These are phyloP conservation scores for Neurospora sp. DNA, from an alignment of 2,329 filamentous ascomycete species.

Conservation along the genomic window DNA sequence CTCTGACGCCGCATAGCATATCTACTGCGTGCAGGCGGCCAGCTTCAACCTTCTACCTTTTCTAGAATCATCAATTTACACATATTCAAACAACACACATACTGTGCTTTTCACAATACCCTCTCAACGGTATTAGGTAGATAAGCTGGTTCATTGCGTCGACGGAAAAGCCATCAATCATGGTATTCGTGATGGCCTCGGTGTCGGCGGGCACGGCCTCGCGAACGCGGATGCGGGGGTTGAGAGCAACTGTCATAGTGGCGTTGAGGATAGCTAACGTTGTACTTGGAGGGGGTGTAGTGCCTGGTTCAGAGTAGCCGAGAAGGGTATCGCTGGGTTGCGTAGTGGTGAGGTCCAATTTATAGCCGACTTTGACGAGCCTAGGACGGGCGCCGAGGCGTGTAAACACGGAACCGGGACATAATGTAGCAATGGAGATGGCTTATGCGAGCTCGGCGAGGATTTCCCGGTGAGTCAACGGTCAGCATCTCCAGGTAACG, in stretches of 20 bases:
- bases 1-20: no score
- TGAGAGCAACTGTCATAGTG: slow-evolving; percentile 1
- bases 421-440: background rate
- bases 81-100: no score
- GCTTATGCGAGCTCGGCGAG: background rate
- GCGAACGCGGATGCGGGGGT: slow-evolving; percentile 15
- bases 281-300: background rate
- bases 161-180: slow-evolving; percentile 15
- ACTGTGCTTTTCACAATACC: no score
- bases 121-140: slow-evolving; percentile 1
- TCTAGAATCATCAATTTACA: no score
- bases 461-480: background rate
- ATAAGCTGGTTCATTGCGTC: slow-evolving; percentile 17
- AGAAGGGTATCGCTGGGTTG: background rate
- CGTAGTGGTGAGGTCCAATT: background rate
- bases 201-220: slow-evolving; percentile 14
- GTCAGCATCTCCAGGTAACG: background rate
- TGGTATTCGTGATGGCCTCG: slow-evolving; percentile 11
- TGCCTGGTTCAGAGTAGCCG: background rate
- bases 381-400: background rate
- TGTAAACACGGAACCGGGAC: background rate
- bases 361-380: slow-evolving; percentile 1
- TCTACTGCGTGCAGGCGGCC: no score
- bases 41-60: no score
- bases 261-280: background rate